Percentiles rank a stretch among this genome's conserved stretches.
Conservation (phyloP, 305 asterid species). For the Coffea humblotiana region DNA sequence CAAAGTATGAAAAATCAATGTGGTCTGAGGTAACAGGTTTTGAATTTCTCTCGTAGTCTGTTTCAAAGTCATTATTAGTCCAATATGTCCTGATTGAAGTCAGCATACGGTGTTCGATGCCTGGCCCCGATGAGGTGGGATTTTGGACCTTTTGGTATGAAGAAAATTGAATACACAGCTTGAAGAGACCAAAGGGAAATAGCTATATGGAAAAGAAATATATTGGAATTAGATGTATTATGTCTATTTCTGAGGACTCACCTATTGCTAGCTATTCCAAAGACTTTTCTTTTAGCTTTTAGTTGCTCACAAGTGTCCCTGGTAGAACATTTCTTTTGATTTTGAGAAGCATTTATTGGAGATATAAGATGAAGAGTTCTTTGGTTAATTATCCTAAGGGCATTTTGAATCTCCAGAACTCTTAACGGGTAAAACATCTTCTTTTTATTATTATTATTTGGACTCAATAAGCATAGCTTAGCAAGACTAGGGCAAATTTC, state of each 20-base stretch:
- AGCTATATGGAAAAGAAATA: neutral
- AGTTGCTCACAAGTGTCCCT: neutral
- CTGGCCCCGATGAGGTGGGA: neutral
- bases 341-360: neutral
- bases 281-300: neutral
- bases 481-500: neutral
- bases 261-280: neutral
- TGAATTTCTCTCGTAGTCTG: neutral
- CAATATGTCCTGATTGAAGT: neutral
- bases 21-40: neutral
- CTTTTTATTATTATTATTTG: too few relatives aligned
- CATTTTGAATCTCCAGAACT: neutral
- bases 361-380: neutral
- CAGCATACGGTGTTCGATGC: neutral
- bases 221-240: neutral
- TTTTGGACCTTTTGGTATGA: neutral
- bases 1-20: neutral
- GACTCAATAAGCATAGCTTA: neutral
- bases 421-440: neutral
- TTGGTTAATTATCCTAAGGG: neutral
- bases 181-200: neutral
- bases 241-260: neutral
- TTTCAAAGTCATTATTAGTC: slow-evolving; percentile 5
- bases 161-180: neutral
- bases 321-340: neutral